A percentile compares a stretch with the other conserved stretches of the same genome.
Conservation (phyloP, 2,329 filamentous ascomycete species). For the Sphaerulina vaccinii region DNA sequence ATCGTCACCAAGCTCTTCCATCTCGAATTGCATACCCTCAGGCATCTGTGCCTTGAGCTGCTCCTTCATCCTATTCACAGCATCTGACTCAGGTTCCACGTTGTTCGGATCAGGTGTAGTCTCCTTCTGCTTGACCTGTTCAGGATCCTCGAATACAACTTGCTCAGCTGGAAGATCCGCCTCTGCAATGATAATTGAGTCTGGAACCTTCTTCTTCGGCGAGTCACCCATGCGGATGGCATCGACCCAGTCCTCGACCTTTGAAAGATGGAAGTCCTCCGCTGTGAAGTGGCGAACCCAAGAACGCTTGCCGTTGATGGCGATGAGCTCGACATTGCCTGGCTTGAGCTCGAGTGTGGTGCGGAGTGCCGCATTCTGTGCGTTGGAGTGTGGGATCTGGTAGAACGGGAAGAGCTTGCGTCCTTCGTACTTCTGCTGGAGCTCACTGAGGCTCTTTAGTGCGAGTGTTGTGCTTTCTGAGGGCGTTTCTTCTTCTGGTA, state of each 20-base stretch:
- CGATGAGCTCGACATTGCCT: slow-evolving; percentile 68
- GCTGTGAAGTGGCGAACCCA: slow-evolving; percentile 79
- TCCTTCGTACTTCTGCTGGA: slow-evolving; percentile 72
- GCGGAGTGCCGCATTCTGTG: slow-evolving; percentile 56
- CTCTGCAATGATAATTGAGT: slow-evolving; percentile 43
- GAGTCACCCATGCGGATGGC: slow-evolving; percentile 87
- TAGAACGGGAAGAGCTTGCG: slow-evolving; percentile 80
- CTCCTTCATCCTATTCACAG: slow-evolving; percentile 25
- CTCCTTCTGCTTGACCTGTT: slow-evolving; percentile 18
- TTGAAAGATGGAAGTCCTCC: slow-evolving; percentile 54
- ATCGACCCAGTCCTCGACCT: slow-evolving; percentile 84
- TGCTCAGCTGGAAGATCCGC: slow-evolving; percentile 30
- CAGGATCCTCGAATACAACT: slow-evolving; percentile 26
- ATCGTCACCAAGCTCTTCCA: slow-evolving; percentile 39
- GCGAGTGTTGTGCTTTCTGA: slow-evolving; percentile 33
- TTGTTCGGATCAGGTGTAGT: slow-evolving; percentile 12
- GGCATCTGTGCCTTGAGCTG: slow-evolving; percentile 31
- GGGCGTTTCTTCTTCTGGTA: slow-evolving; percentile 53
- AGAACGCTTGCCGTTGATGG: slow-evolving; percentile 76
- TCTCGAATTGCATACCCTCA: slow-evolving; percentile 35
- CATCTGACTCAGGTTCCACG: slow-evolving; percentile 11
- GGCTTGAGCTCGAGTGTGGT: slow-evolving; percentile 60
- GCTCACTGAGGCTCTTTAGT: slow-evolving; percentile 65
- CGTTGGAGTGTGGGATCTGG: slow-evolving; percentile 64
- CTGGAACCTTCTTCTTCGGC: slow-evolving; percentile 67